Conservation (phyloP, 1,284 basidiomycete species). For the Puccinia triticina region DNA sequence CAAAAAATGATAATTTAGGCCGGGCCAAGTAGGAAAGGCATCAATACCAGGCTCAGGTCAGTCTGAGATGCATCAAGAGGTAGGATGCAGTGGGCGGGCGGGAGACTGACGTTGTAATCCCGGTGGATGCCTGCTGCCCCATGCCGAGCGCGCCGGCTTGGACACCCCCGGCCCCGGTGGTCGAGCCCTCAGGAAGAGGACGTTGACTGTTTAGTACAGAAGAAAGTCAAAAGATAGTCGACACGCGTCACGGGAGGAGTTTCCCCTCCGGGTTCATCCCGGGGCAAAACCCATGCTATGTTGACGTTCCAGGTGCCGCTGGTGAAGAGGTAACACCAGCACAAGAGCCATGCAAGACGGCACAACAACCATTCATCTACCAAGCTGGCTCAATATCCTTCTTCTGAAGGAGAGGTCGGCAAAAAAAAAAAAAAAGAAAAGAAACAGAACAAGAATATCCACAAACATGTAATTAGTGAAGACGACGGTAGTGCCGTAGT, state of each 20-base stretch:
- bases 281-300: neutral
- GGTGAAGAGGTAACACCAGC: neutral
- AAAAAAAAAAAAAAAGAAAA: neutral
- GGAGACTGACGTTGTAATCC: slow-evolving; percentile 59
- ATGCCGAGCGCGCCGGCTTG: slow-evolving; percentile 58
- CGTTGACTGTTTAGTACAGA: slow-evolving; percentile 55
- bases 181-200: slow-evolving; percentile 55
- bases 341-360: neutral
- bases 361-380: neutral
- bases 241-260: neutral
- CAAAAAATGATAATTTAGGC: neutral
- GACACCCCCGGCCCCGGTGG: slow-evolving; percentile 45
- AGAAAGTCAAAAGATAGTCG: neutral
- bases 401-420: too few relatives aligned
- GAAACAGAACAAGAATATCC: neutral
- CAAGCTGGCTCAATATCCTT: neutral
- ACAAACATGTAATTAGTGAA: slow-evolving; percentile 59
- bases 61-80: neutral
- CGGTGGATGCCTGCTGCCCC: slow-evolving; percentile 55
- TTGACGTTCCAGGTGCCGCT: neutral
- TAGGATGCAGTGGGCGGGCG: slow-evolving; percentile 51
- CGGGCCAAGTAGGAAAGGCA: neutral
- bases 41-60: neutral
- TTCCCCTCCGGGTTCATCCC: neutral
- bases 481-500: slow-evolving; percentile 64